Base-by-base conservation (phyloP, 2,329 filamentous ascomycete genomes). In the Trichocomaceae sp. region DNA sequence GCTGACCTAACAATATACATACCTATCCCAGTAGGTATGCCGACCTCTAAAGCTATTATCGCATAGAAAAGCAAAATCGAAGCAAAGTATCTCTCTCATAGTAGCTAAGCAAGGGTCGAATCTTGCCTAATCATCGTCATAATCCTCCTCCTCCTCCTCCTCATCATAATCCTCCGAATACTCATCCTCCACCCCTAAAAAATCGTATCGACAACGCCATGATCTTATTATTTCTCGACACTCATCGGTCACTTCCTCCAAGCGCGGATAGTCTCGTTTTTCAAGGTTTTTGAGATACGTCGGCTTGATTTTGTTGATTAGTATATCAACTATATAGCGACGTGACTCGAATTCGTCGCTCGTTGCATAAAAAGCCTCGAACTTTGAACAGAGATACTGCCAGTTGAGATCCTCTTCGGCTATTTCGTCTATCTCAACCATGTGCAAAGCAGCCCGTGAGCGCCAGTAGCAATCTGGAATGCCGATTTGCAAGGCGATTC, bases 401-500 rank as follows among this genome's bases (percentile, higher is more conserved):
- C 50, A 51, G 46, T 45, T 39, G 20, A 52, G 41, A 39, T 29
- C 20, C 13, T 52, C 50, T 37, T 19, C 19, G 15, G 19, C 42
- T 12, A 52, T 52, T 52, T 52, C 41, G 9, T 47, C 19, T 4
- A 52, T 46, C 26, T 52, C 50, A 52, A 47, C 29, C 29, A 52
- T 12, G 9, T 13, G 26, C 41, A 46, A 47, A 47, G 50, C 41
- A 47, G 50, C 41, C 37, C 50, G 50, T 52, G 41, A 47, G 50
- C 42, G 41, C 50, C 50, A 52, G 41, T 52, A 52, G 50, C 41
- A 37, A 26, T 52, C 42, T 37, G 41, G 42, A 52, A 52, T 46
- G n/a, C 6, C 22, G 19, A 47, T 52, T 52, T 20, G 41, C 3
- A 37, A 46, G 9, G 42, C 42, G 13, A 47, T 17, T 29, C 41